Evolutionary conservation across 148 eudicot genomes (phyloP).

Genomic region (Dianthus caryophyllus): DNA sequence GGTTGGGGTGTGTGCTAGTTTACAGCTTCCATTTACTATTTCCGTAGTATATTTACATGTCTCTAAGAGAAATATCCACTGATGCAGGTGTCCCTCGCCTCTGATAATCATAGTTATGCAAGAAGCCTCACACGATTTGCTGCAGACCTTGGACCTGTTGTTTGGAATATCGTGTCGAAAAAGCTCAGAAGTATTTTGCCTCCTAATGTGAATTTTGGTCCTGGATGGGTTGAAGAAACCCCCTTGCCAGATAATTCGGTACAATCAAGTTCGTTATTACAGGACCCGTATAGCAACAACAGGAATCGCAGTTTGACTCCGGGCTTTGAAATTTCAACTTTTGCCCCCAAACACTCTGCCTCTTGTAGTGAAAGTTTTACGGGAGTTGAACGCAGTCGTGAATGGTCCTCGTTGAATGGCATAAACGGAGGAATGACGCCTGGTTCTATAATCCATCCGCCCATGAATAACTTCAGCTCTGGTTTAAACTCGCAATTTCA

Average conservation of each 20-base stretch:
- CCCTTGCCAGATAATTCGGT: slow-evolving; percentile 29
- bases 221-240: slow-evolving; percentile 74
- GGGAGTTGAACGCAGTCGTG: slow-evolving; percentile 30
- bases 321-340: slow-evolving; percentile 22
- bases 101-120: slow-evolving; percentile 67
- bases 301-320: slow-evolving; percentile 25
- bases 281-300: slow-evolving; percentile 21
- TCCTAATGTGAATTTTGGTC: slow-evolving; percentile 60
- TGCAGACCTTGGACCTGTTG: slow-evolving; percentile 67
- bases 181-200: slow-evolving; percentile 57
- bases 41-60: not conserved
- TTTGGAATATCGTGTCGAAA: slow-evolving; percentile 65
- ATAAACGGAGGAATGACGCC: slow-evolving; percentile 25
- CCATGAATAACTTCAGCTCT: slow-evolving; percentile 38
- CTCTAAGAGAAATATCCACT: not conserved
- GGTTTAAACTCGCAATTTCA: slow-evolving; percentile 34
- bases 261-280: slow-evolving; percentile 22
- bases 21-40: not conserved
- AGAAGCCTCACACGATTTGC: slow-evolving; percentile 84
- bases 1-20: slow-evolving; percentile 40
- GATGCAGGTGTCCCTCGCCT: slow-evolving; percentile 57
- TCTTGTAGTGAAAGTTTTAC: slow-evolving; percentile 17
- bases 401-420: slow-evolving; percentile 27
- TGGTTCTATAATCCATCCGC: slow-evolving; percentile 20
- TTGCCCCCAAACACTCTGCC: slow-evolving; percentile 11